Conservation (phyloP, 2,329 filamentous ascomycete species). For the Nectriaceae sp. region DNA sequence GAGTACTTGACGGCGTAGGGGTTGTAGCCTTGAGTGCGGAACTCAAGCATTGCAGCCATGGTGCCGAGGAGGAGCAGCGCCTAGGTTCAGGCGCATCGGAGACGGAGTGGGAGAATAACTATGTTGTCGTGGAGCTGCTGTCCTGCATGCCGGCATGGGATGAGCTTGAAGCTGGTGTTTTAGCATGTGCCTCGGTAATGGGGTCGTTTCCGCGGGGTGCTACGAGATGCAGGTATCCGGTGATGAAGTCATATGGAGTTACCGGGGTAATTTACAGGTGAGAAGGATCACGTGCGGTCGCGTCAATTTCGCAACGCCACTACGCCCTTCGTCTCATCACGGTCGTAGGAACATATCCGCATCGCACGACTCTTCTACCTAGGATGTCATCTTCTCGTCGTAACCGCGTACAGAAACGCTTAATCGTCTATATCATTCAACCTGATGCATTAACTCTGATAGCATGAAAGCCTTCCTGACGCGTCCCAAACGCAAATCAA, state of each 20-base stretch:
- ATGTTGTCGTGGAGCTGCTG: constrained; percentile 11
- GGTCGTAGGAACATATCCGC: too few species aligned
- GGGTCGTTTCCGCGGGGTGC: constrained; percentile 25
- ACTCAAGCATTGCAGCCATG: constrained; percentile 81
- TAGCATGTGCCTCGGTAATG: constrained; percentile 40
- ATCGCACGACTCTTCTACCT: too few species aligned
- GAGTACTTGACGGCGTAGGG: constrained; percentile 98
- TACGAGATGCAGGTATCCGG: constrained; percentile 19
- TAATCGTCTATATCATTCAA: too few species aligned
- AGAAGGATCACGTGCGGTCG: constrained; percentile 29
- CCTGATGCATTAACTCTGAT: too few species aligned
- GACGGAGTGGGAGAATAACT: constrained; percentile 11
- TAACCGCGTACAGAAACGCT: too few species aligned
- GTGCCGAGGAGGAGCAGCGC: constrained; percentile 10
- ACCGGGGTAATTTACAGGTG: constrained; percentile 6
- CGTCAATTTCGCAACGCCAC: constrained; percentile 14
- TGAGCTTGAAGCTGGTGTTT: constrained; percentile 3
- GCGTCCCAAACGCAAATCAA: constrained; percentile 52
- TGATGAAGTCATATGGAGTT: constrained; percentile 17
- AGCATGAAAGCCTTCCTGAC: constrained; percentile 61
- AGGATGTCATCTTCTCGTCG: too few species aligned
- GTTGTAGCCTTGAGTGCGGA: constrained; percentile 90
- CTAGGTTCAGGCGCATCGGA: constrained; percentile 21
- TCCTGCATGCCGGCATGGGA: constrained; percentile 10
- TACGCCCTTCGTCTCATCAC: constrained; percentile 13